Evolutionary conservation across 768 basidiomycete species (phyloP), one percentile per base, ranked within the genome.

Genomic region (Podaxis mareebaensis): DNA sequence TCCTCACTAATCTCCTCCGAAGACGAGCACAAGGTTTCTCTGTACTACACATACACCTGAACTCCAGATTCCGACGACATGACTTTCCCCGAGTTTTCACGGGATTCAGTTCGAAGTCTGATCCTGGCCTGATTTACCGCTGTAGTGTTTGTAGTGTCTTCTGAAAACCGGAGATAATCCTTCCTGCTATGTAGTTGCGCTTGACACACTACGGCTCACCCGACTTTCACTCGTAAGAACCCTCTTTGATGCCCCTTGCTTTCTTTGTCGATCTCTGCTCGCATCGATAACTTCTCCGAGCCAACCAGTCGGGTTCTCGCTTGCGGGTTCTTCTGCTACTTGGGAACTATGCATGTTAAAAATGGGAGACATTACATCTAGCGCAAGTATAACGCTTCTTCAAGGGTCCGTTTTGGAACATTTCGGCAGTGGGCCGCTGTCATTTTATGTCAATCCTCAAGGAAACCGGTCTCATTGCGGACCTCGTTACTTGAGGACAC

Each of bases 121-220:
- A 46, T 52, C 40, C 48, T 53, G 33, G 54, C 28, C 17, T 33
- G 59, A 55, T 63, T 33, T 44, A 64, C 46, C 13, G 58, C 33
- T 58, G 30, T 36, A 58, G 60, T 36, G 55, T 42, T n/a, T 53
- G 53, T 39, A 57, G 24, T 52, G 44, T 40, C 56, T 15, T 15
- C 22, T 28, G 15, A 20, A n/a, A 46, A 20, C 44, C 8, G 33
- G 33, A 46, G 22, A 51, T 24, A 51, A 51, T 51, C 15, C 42
- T 44, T 44, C 42, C n/a, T 44, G 15, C 42, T 15, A 44, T 33
- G 30, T 33, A 33, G 30, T 10, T 33, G 30, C 30, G 8, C 30
- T 51, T 42, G 46, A 57, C 53, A 26, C 55, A 51, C 40, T 20
- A 33, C 33, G 53, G 53, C 38, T 62, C 26, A 42, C 42, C 44